Percentiles rank a stretch among this genome's conserved stretches.
phyloP scores from a whole-genome alignment of 106 monocot genomes.

The Allium fistulosum region DNA sequence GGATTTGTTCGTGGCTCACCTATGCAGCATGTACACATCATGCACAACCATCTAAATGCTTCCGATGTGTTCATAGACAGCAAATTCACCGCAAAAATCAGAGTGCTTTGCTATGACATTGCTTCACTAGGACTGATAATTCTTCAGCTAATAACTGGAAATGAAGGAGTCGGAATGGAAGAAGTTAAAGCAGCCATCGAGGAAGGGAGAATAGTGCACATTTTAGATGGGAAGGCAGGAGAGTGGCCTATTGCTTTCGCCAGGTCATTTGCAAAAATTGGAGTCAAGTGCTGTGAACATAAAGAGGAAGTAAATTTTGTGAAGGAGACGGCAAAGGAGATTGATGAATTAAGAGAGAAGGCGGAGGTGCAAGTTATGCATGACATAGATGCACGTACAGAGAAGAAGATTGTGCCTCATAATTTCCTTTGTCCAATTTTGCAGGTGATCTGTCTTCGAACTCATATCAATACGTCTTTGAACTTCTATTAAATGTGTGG shows the following conservation, averaged over 20 bases:
- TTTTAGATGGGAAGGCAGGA: conserved; percentile 1
- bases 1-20: conserved; percentile 1
- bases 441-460: conserved; percentile 4
- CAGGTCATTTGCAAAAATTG: neutral
- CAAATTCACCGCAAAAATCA: conserved; percentile 6
- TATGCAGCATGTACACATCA: neutral
- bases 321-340: neutral
- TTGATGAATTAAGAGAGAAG: neutral
- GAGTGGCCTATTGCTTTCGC: conserved; percentile 2
- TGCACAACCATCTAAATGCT: neutral
- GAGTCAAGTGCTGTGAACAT: neutral
- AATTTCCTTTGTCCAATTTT: conserved; percentile 11
- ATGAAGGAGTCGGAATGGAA: neutral
- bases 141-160: conserved; percentile 6
- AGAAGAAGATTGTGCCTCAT: neutral
- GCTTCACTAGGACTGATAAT: neutral
- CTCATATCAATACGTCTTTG: neutral
- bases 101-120: neutral
- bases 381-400: neutral
- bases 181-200: neutral
- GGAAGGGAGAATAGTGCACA: neutral
- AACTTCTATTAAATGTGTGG: neutral
- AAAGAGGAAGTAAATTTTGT: neutral
- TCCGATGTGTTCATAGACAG: neutral
- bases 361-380: neutral